Base-by-base conservation (phyloP, 2,329 filamentous ascomycete species). In the Aspergillus terreus region DNA sequence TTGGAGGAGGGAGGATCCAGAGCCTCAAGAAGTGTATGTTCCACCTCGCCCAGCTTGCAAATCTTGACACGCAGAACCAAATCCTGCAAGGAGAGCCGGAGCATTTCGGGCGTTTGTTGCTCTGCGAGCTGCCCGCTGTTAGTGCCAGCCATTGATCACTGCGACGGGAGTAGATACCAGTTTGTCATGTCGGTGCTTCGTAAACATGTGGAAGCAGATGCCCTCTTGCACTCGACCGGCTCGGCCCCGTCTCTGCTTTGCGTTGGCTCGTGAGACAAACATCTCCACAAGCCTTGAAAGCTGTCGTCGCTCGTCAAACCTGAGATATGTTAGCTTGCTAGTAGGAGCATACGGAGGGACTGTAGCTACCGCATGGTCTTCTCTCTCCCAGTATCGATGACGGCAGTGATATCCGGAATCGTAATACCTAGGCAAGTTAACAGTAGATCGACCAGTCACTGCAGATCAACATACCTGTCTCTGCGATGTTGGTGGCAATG, bases 41-140 rank as follows among this genome's bases (percentile, higher is more conserved):
- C 92, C 49, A 97, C 95, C 38, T 90, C 87, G 10, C 94, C 94
- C 41, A 99, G 82, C 65, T 95, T 95, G 77, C 92, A 99, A 43
- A 96, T 96, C 73, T 99, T 99, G 58, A 97, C 92, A 7, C 94
- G 85, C 67, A 99, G 92, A 4, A 95, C 91, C 10, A 99, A 78
- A 65, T 99, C 94, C 70, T 99, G 94, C 10, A 99, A 77, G 0
- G 94, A 96, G 4, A 99, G 77, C 0, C 94, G 87, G 38, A 99
- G 82, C 84, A 99, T 95, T 70, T 99, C 94, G 0, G 94, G 95
- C 0, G 90, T 96, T 73, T 97, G 94, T 65, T 96, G 90, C 55
- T 95, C 91, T 46, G 85, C 85, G 81, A 97, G 90, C 61, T 87
- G 51, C 25, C 23, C 23, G 11, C 27, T 11, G 44, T 63, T 48